These are phyloP conservation scores for Closterium sp. DNA, from an alignment of 139 green algal genomes.

Conservation along the genomic window DNA sequence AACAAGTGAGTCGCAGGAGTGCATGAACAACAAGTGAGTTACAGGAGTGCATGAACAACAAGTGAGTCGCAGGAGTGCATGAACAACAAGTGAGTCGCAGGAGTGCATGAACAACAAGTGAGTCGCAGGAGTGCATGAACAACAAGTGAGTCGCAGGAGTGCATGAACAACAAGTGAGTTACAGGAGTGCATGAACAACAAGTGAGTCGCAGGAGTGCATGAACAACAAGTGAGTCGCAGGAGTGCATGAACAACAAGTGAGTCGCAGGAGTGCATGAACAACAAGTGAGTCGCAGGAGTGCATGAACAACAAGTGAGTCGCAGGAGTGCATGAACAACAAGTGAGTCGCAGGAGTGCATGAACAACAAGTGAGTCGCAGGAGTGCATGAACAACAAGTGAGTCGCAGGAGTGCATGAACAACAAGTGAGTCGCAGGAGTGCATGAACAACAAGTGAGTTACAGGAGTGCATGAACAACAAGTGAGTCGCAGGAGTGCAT, in stretches of 20 bases:
- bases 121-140: too few species aligned
- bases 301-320: slow-evolving; percentile 15
- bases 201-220: too few species aligned
- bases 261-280: too few species aligned
- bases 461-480: too few species aligned
- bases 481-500: too few species aligned
- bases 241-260: slow-evolving; percentile 28
- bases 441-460: slow-evolving; percentile 20
- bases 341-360: too few species aligned
- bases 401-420: too few species aligned
- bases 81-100: slow-evolving; percentile 10
- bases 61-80: too few species aligned
- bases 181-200: too few species aligned
- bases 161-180: slow-evolving; percentile 20
- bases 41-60: too few species aligned
- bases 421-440: slow-evolving; percentile 8
- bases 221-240: slow-evolving; percentile 10
- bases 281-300: slow-evolving; percentile 8
- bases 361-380: slow-evolving; percentile 10
- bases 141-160: slow-evolving; percentile 8
- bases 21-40: slow-evolving; percentile 20
- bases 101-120: slow-evolving; percentile 28
- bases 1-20: slow-evolving; percentile 8
- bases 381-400: slow-evolving; percentile 28
- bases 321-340: too few species aligned